These are phyloP conservation scores for Alternaria sp. DNA, from an alignment of 2,329 filamentous ascomycete genomes.

Conservation along the genomic window DNA sequence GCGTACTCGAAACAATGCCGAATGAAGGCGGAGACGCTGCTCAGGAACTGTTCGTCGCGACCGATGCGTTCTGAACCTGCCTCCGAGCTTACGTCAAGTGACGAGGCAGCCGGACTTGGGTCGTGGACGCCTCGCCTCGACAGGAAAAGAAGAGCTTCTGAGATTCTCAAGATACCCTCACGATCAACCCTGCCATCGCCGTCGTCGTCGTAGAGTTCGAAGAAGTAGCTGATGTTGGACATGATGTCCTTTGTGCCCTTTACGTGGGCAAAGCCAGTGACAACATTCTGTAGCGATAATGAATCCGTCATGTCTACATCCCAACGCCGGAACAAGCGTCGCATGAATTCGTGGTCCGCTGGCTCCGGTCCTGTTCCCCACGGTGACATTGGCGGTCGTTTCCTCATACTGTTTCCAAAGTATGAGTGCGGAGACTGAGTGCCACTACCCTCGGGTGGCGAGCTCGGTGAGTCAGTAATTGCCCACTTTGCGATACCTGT, in stretches of 20 bases:
- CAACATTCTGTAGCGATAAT: conserved; percentile 87
- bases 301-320: conserved; percentile 78
- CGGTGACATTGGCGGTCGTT: conserved; percentile 55
- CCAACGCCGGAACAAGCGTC: conserved; percentile 86
- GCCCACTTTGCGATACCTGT: conserved; percentile 86
- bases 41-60: conserved; percentile 86
- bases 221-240: conserved; percentile 97
- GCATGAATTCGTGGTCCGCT: conserved; percentile 94
- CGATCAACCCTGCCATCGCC: conserved; percentile 89
- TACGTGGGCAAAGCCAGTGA: conserved; percentile 86
- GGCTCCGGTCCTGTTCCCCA: conserved; percentile 72
- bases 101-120: conserved; percentile 69
- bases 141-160: conserved; percentile 90
- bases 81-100: conserved; percentile 56
- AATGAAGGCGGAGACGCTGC: conserved; percentile 94
- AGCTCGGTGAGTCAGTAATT: conserved; percentile 79
- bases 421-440: conserved; percentile 63
- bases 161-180: conserved; percentile 93
- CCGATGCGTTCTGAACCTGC: conserved; percentile 54
- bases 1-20: conserved; percentile 97
- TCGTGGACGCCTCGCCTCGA: conserved; percentile 87
- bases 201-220: conserved; percentile 94
- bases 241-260: conserved; percentile 96
- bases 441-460: conserved; percentile 59
- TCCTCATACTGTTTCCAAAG: conserved; percentile 57